phyloP scores from a whole-genome alignment of 1,284 basidiomycete genomes.

The Pyrrhoderma lamaoense region DNA sequence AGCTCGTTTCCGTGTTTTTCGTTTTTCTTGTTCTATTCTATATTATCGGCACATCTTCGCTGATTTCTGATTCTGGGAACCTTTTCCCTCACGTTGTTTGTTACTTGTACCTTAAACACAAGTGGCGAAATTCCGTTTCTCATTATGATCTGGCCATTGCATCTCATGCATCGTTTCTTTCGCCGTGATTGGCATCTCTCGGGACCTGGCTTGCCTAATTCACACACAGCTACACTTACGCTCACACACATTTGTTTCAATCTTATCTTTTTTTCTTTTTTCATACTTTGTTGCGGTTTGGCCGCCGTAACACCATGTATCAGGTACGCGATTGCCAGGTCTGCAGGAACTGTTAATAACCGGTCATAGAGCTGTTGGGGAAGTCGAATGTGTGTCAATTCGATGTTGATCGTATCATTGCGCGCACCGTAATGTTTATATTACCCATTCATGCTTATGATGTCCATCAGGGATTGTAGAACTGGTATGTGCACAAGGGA shows the following conservation, averaged over 20 bases:
- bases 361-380: not conserved
- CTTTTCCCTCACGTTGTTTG: conserved; percentile 4
- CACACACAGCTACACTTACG: not conserved
- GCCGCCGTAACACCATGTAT: not conserved
- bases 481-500: not conserved
- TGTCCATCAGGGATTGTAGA: conserved; percentile 1
- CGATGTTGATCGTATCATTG: conserved; percentile 9
- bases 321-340: conserved; percentile 5
- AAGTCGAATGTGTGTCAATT: conserved; percentile 2
- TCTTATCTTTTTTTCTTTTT: not conserved
- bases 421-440: conserved; percentile 5
- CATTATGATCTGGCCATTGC: not conserved
- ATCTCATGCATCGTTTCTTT: not conserved
- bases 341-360: not conserved
- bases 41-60: conserved; percentile 11
- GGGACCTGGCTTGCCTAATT: not conserved
- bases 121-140: not conserved
- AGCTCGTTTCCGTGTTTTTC: conserved; percentile 5
- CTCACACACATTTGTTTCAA: conserved; percentile 1
- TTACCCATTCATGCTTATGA: conserved; percentile 1
- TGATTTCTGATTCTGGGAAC: conserved; percentile 11
- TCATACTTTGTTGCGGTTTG: not conserved
- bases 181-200: not conserved
- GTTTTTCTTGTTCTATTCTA: conserved; percentile 3
- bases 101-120: not conserved